Base-by-base conservation (phyloP, 257 asterid species). In the Salvia rosmarinus region DNA sequence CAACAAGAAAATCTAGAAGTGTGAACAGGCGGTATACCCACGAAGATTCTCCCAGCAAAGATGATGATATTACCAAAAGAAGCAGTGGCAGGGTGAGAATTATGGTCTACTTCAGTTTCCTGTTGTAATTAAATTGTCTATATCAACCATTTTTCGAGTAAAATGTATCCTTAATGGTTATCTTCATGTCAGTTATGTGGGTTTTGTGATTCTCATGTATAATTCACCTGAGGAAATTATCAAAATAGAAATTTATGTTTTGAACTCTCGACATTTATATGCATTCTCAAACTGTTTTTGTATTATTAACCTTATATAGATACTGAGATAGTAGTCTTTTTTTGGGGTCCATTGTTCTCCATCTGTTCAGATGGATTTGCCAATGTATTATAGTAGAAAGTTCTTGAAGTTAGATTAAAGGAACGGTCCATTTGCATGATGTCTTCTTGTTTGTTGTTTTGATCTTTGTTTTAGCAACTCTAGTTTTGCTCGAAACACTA, bases 11-110 rank as follows among this genome's bases (percentile, higher is more conserved):
- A 72, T 72, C 88, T 28, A 81, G 89, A 78, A 91, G 82, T 21
- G 78, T 81, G 75, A 83, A 82, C 66, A 86, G 82, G 83, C 81
- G 83, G 25, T 78, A 82, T 81, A 47, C 73, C 60, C 61, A 76
- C 54, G 94, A 91, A 40, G 88, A 75, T 9, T 86, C 94, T 73
- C 90, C 94, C 61, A 75, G 75, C 73, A 91, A 84, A 82, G 94
- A 86, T 69, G 88, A 80, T 5, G 91, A 84, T 40, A 79, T 61
- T 75, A 59, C 82, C 55, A 85, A 83, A 82, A 85, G 83, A 81
- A 83, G 73, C 79, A 82, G 57, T 73, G 68, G 71, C 68, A 84
- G 89, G 85, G 98, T 91, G 85, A 91, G 94, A 59, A 75, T 57
- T 80, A 46, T 56, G 6, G 62, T 43, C 43, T 49, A 60, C 6